phyloP scores from a whole-genome alignment of 768 basidiomycete species.

The Lactifluus echinatus region DNA sequence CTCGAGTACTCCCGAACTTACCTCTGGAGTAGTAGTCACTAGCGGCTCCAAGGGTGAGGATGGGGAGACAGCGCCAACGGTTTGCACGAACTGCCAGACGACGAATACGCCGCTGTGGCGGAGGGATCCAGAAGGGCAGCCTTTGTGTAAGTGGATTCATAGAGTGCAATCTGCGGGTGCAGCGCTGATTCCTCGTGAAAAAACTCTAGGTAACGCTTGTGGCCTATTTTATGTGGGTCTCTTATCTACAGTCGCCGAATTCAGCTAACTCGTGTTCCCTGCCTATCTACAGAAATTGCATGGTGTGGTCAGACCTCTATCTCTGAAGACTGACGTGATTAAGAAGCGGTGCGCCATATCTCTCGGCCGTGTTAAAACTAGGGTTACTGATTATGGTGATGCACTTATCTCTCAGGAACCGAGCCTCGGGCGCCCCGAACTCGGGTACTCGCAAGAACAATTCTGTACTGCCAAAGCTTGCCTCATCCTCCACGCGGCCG shows the following conservation, averaged over 20 bases:
- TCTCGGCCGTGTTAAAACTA: neutral
- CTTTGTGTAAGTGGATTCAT: constrained; percentile 55
- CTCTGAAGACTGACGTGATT: constrained; percentile 94
- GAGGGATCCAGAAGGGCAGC: constrained; percentile 87
- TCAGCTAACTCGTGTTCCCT: constrained; percentile 6
- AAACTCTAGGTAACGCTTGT: constrained; percentile 80
- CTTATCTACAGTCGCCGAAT: constrained; percentile 14
- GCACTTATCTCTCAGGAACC: constrained; percentile 45
- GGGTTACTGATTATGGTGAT: constrained; percentile 4
- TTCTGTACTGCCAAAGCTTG: constrained; percentile 59
- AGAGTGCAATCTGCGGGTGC: constrained; percentile 16
- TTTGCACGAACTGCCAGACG: constrained; percentile 93
- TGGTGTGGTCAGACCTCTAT: constrained; percentile 87
- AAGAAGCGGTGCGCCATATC: constrained; percentile 69
- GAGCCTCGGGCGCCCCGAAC: constrained; percentile 68
- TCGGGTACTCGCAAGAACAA: constrained; percentile 55
- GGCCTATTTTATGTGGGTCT: constrained; percentile 82
- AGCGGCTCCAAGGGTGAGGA: constrained; percentile 46
- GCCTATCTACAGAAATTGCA: constrained; percentile 69
- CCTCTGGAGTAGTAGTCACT: constrained; percentile 26
- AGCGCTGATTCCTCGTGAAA: constrained; percentile 14
- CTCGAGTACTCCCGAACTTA: constrained; percentile 61
- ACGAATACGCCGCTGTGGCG: constrained; percentile 93
- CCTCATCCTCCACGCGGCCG: constrained; percentile 64
- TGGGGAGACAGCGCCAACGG: constrained; percentile 62